Base-by-base conservation (phyloP, 208 protist species). In the Trypanosomatidae sp. region DNA sequence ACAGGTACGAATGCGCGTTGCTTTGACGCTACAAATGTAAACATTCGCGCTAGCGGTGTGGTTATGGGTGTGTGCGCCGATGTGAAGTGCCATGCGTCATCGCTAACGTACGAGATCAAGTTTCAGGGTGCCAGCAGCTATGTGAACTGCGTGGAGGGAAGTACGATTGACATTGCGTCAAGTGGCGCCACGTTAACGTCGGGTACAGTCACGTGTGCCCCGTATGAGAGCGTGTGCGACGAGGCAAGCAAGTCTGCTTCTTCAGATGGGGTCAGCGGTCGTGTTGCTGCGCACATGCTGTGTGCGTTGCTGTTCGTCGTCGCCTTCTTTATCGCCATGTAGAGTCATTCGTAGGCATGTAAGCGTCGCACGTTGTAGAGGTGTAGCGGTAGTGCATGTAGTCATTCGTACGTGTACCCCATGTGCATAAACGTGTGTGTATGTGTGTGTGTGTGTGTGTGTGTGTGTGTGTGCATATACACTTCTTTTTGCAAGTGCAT, bases 201-300 rank as follows among this genome's bases (percentile, higher is more conserved):
- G n/a, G 65, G 73, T 7, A 11, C 16, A 2, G 56, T 77, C 24
- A 23, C 24, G n/a, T 83, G 73, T 25, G 63, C 65, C 0, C 54
- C 54, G 13, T 62, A 60, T 19, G 27, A 45, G 1, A 55, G 69
- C 5, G 59, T 83, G 51, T 83, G 73, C 57, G n/a, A n/a, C n/a
- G n/a, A n/a, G n/a, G n/a, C n/a, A n/a, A n/a, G n/a, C n/a, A n/a
- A n/a, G n/a, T n/a, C n/a, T n/a, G n/a, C n/a, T n/a, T n/a, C n/a
- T n/a, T n/a, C n/a, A n/a, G n/a, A n/a, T n/a, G n/a, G n/a, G n/a
- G n/a, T n/a, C n/a, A n/a, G n/a, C n/a, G n/a, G n/a, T n/a, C n/a
- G n/a, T n/a, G n/a, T n/a, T n/a, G 11, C 18, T 20, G 10, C 1
- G 15, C n/a, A 26, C 19, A 25, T 26, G 11, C 18, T 20, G 16